Evolutionary conservation across 2,329 filamentous ascomycete genomes (phyloP), one percentile per base, ranked within the genome.

Genomic region (Colletotrichum simmondsii): DNA sequence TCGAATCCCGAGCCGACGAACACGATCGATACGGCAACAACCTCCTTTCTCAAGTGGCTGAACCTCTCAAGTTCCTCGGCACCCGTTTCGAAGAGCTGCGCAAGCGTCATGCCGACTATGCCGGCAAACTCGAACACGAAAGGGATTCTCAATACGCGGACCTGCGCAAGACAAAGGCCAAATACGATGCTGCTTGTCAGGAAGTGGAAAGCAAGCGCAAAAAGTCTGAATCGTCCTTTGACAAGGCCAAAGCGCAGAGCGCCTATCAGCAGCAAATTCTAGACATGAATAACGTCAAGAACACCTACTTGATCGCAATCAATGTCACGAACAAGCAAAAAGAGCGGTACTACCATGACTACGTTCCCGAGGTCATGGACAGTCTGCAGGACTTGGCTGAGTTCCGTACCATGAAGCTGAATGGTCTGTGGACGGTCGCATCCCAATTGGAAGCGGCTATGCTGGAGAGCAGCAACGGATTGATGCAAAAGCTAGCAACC

Each of bases 271-370:
- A 98, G 80, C 96, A 98, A 82, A 88, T 97, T 73, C 85, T 92
- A 73, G 97, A 99, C 77, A 98, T 98, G 97, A 94, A 97, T 84
- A 99, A 99, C 81, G 90, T 93, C 81, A 99, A 99, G 87, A 99
- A 99, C 82, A 95, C 94, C n/a, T 99, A 99, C 80, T 86, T 99
- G 74, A 98, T 99, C 79, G 90, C 92, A 74, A 98, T 99, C 85
- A 97, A 97, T 80, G 94, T 98, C 71, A 97, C 95, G 42, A 99
- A 99, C 84, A 97, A 97, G 85, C 92, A 98, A 79, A 99, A 98
- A 85, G 95, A 98, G 81, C 94, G 93, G 80, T 98, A 98, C 85
- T 99, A 98, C 80, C 93, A 98, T 81, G 95, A 98, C 82, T 98
- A 98, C 81, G 89, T 99, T 24, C 97, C 97, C 10, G 97, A 98